A percentile compares a stretch with the other conserved stretches of the same genome.
Evolutionary conservation across 306 rosid genomes (phyloP).

Genomic region (Cucurbita ficifolia): DNA sequence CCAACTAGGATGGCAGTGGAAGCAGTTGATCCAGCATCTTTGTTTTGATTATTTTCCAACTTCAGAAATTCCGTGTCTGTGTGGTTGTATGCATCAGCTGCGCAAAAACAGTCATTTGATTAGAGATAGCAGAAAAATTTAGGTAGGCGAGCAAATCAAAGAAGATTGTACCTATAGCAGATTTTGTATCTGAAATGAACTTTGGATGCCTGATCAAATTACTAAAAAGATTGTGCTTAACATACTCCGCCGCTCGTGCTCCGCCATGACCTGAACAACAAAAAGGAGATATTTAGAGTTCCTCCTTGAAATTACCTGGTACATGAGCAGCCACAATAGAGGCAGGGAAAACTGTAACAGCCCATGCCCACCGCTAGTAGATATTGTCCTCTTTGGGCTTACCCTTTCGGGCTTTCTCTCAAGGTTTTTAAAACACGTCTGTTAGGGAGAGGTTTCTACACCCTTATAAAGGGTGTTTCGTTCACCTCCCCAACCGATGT

Average conservation of each 20-base stretch:
- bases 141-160: not conserved
- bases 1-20: constrained; percentile 95
- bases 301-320: constrained; percentile 1
- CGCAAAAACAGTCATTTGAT: not conserved
- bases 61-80: constrained; percentile 88
- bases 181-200: constrained; percentile 89
- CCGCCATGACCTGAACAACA: constrained; percentile 79
- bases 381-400: too few species aligned
- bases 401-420: too few species aligned
- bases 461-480: too few species aligned
- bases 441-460: too few species aligned
- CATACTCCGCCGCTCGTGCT: constrained; percentile 93
- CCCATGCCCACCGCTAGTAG: too few species aligned
- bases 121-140: not conserved
- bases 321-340: not conserved
- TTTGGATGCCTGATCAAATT: constrained; percentile 86
- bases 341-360: too few species aligned
- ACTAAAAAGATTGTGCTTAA: constrained; percentile 81
- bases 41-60: constrained; percentile 66
- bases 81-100: constrained; percentile 90
- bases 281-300: constrained; percentile 10
- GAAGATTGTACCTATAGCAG: constrained; percentile 49
- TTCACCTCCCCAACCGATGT: too few species aligned
- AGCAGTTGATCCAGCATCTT: constrained; percentile 98
- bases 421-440: too few species aligned